Conservation (phyloP, 768 basidiomycete genomes). For the Austroboletus eburneus region DNA sequence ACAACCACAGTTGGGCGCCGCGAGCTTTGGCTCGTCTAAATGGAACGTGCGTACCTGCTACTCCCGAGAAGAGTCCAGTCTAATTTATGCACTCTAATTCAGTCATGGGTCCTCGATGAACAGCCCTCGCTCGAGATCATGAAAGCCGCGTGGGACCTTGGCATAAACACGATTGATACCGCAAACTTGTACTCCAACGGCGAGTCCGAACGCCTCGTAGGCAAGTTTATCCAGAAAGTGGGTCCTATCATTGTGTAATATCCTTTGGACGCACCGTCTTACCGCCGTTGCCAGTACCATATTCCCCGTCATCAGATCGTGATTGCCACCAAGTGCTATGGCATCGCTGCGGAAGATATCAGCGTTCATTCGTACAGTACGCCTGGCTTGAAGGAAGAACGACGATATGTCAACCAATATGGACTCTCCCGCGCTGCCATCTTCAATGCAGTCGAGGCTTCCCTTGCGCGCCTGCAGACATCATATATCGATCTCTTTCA, state of each 20-base stretch:
- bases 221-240: slow-evolving; percentile 36
- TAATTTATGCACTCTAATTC: not conserved
- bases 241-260: not conserved
- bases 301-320: slow-evolving; percentile 33
- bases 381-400: slow-evolving; percentile 3
- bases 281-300: slow-evolving; percentile 16
- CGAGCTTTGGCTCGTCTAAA: slow-evolving; percentile 24
- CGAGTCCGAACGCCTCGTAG: slow-evolving; percentile 36
- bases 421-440: slow-evolving; percentile 36
- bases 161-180: slow-evolving; percentile 39
- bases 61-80: not conserved
- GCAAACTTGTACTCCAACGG: slow-evolving; percentile 37
- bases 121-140: slow-evolving; percentile 30
- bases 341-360: slow-evolving; percentile 10
- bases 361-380: not conserved
- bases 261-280: not conserved
- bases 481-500: slow-evolving; percentile 40
- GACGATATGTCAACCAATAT: slow-evolving; percentile 28
- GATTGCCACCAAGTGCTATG: slow-evolving; percentile 28
- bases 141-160: slow-evolving; percentile 38
- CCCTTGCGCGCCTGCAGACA: slow-evolving; percentile 34
- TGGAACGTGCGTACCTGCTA: slow-evolving; percentile 21
- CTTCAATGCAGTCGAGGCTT: slow-evolving; percentile 37
- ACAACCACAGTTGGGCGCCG: slow-evolving; percentile 28
- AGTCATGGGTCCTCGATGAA: slow-evolving; percentile 28